A percentile compares a stretch with the other conserved stretches of the same genome.
Conservation (phyloP, 1,284 basidiomycete species). For the Cystobasidium slooffiae region DNA sequence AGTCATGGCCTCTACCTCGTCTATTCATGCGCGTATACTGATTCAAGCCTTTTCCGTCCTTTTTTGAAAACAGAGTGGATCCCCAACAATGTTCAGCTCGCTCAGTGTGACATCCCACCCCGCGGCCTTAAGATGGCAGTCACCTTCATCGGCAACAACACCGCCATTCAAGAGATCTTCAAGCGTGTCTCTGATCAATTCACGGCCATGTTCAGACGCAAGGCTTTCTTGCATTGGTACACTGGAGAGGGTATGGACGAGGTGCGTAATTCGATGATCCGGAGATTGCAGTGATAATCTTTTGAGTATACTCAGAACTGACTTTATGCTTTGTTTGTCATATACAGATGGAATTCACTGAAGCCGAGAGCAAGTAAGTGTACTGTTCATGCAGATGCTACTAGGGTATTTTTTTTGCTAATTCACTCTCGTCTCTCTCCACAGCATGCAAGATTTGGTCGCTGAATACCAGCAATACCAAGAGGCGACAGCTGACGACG, state of each 20-base stretch:
- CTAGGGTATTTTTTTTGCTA: no score
- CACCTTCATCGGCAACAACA: conserved; percentile 97
- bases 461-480: conserved; percentile 51
- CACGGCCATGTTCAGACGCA: conserved; percentile 97
- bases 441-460: conserved; percentile 48
- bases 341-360: conserved; percentile 47
- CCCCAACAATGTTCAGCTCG: conserved; percentile 94
- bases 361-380: conserved; percentile 39
- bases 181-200: conserved; percentile 88
- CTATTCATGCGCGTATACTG: neutral
- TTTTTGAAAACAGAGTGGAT: conserved; percentile 75
- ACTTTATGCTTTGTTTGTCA: neutral
- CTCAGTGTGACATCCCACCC: conserved; percentile 94
- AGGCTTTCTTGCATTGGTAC: conserved; percentile 94
- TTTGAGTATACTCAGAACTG: conserved; percentile 16
- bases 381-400: no score
- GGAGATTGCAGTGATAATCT: neutral
- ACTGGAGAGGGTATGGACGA: conserved; percentile 98
- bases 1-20: neutral
- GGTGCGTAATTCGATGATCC: neutral
- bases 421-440: no score
- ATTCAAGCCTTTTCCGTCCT: neutral
- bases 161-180: conserved; percentile 93
- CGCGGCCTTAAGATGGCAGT: conserved; percentile 74
- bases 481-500: conserved; percentile 41